These are phyloP conservation scores for Sphaerulina populicola DNA, from an alignment of 2,329 filamentous ascomycete species.

Conservation along the genomic window DNA sequence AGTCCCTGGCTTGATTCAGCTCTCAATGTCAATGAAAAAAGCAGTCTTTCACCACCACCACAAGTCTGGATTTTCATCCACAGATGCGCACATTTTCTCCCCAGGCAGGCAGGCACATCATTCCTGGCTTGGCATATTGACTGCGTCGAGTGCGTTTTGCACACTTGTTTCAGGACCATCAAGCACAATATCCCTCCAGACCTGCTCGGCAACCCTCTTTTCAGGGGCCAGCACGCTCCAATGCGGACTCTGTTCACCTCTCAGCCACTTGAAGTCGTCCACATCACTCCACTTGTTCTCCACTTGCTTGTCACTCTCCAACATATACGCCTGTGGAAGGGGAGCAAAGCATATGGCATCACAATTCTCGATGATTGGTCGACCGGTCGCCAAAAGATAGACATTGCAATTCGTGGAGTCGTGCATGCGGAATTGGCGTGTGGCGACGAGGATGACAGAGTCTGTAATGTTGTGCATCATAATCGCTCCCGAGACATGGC, in stretches of 20 bases:
- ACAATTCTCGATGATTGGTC: conserved; percentile 93
- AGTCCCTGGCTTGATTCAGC: no score
- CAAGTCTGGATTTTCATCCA: no score
- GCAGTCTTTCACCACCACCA: no score
- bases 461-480: conserved; percentile 70
- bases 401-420: conserved; percentile 72
- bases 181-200: conserved; percentile 62
- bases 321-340: conserved; percentile 54
- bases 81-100: no score
- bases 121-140: conserved; percentile 9
- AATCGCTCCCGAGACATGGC: conserved; percentile 67
- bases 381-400: conserved; percentile 71
- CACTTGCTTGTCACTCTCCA: conserved; percentile 24
- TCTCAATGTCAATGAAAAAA: no score
- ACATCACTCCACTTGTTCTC: conserved; percentile 78
- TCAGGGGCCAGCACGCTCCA: conserved; percentile 63
- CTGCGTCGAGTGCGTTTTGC: conserved; percentile 54
- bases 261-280: conserved; percentile 97
- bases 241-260: conserved; percentile 75
- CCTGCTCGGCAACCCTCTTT: conserved; percentile 26
- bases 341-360: conserved; percentile 67
- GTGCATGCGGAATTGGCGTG: conserved; percentile 88
- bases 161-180: conserved; percentile 55
- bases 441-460: conserved; percentile 68
- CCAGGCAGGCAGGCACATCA: neutral